Evolutionary conservation across 345 rosid genomes (phyloP), one percentile per base, ranked within the genome.

Genomic region (Citrus mangshanensis): DNA sequence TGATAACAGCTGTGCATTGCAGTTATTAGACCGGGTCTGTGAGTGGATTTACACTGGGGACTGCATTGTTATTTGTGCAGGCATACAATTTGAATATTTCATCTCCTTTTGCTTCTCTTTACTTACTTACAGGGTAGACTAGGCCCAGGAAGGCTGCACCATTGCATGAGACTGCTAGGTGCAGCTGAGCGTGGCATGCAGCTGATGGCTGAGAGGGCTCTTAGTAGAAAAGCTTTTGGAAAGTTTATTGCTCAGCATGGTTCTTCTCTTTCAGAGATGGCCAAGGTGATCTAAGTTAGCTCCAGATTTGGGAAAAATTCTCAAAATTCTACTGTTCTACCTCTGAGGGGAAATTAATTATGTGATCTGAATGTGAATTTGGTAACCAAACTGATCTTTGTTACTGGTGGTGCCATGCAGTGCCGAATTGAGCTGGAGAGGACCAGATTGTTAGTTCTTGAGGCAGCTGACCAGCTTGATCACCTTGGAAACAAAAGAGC

Each of bases 131-230:
- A 96, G 99, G 99, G 98, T 76, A 90, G 99, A 86, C 86, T 96
- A 73, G 99, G 99, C 68, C 99, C 99, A 1, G 99, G 99, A 84
- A 93, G 99, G 81, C 82, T 94, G 93, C 99, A 95, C 88, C 99
- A 95, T 78, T 95, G 97, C 84, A 90, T 94, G 99, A 92, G 99
- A 89, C 83, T 93, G 84, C 83, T 96, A 46, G 99, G 99, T 73
- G 94, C 97, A 61, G 97, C 99, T 25, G 99, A 96, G 90, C 97
- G 99, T 56, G 98, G 98, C 79, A 94, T 96, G 97, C 88, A 91
- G 88, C 37, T 96, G 86, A 94, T 91, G 98, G 94, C 88, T 81
- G 86, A 85, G 82, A 91, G 97, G 84, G 97, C 99, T 69, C 91
- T 94, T 38, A 85, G 75, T 42, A 90, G 97, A 85, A 92, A 83